These are phyloP conservation scores for Phellopilus nigrolimitatus DNA, from an alignment of 1,284 basidiomycete genomes.

Conservation along the genomic window DNA sequence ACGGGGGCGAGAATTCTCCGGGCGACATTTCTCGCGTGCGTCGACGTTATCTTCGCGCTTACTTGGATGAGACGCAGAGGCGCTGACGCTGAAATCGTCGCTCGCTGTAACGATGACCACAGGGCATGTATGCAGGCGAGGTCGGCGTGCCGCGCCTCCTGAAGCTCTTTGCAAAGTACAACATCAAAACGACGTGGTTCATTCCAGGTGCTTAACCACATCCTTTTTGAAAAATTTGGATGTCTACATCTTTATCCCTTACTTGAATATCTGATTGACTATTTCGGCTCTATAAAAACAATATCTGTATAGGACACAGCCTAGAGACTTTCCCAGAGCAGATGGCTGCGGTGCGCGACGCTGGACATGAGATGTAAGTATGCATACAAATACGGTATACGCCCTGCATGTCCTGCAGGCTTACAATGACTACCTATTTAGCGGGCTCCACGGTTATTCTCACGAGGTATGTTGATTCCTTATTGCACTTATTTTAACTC, in stretches of 20 bases:
- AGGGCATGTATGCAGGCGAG: conserved; percentile 73
- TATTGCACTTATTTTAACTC: conserved; percentile 9
- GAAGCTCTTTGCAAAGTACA: conserved; percentile 69
- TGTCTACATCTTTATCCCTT: neutral
- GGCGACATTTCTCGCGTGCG: conserved; percentile 57
- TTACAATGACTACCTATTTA: conserved; percentile 25
- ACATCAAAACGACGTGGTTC: conserved; percentile 67
- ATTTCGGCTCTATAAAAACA: too few relatives aligned
- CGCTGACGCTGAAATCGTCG: neutral
- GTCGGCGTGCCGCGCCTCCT: conserved; percentile 65
- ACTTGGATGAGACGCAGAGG: neutral
- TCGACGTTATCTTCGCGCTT: too few relatives aligned
- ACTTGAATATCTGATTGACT: neutral
- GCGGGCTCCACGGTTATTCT: conserved; percentile 71
- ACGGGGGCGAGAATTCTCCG: conserved; percentile 64
- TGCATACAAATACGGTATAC: neutral
- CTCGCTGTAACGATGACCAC: neutral
- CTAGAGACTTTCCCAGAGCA: conserved; percentile 66
- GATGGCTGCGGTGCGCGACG: conserved; percentile 61
- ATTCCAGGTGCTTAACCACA: conserved; percentile 49
- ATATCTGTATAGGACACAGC: conserved; percentile 54
- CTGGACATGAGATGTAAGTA: conserved; percentile 61
- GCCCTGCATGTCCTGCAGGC: neutral
- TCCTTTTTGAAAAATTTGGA: neutral
- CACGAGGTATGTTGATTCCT: conserved; percentile 67